Conservation (phyloP, 768 basidiomycete species). For the Suillus variegatus region DNA sequence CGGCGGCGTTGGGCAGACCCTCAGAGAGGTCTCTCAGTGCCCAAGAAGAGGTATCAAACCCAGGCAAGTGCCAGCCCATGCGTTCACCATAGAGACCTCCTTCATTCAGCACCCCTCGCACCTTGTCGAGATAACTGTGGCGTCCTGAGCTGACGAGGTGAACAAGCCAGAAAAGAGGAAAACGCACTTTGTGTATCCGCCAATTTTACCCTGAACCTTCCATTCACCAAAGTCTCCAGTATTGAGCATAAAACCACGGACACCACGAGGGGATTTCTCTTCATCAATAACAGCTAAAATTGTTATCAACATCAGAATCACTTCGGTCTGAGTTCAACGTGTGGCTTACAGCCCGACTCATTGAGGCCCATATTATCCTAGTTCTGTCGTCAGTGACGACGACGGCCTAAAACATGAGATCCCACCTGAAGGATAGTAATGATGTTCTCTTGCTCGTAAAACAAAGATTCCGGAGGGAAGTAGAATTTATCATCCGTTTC, state of each 20-base stretch:
- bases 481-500: constrained; percentile 69
- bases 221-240: constrained; percentile 59
- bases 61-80: constrained; percentile 73
- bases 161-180: neutral
- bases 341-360: constrained; percentile 51
- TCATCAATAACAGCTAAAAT: constrained; percentile 44
- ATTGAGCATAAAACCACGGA: constrained; percentile 75
- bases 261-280: constrained; percentile 74
- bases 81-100: constrained; percentile 75
- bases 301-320: constrained; percentile 7
- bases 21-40: constrained; percentile 49
- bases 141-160: constrained; percentile 4
- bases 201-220: constrained; percentile 77
- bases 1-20: constrained; percentile 55
- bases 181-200: constrained; percentile 65
- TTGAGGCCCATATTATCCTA: constrained; percentile 83
- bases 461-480: constrained; percentile 60
- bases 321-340: neutral
- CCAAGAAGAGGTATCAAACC: constrained; percentile 68
- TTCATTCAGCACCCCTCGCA: constrained; percentile 69
- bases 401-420: neutral
- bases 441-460: constrained; percentile 62
- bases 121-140: constrained; percentile 72
- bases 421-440: constrained; percentile 74
- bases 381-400: neutral